Percentiles rank a stretch among this genome's conserved stretches.
phyloP scores from a whole-genome alignment of 148 eudicot species.

The Amaranthus palmeri region DNA sequence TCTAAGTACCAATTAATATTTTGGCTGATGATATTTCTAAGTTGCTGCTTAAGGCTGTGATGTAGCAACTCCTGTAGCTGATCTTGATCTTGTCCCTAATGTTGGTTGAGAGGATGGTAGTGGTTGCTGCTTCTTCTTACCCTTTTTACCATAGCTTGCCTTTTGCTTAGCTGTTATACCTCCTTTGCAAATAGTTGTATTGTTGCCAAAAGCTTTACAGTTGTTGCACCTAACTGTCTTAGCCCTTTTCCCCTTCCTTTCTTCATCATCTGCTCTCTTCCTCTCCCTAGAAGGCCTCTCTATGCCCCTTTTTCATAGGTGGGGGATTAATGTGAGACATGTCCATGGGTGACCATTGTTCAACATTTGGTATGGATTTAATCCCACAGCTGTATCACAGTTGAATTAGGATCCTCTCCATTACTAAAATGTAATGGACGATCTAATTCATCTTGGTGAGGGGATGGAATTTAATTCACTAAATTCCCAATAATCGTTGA shows the following conservation, averaged over 20 bases:
- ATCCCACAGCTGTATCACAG: neutral
- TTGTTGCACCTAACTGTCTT: neutral
- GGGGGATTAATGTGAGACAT: neutral
- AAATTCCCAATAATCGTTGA: no score
- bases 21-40: neutral
- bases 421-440: no score
- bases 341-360: neutral
- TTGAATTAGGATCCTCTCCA: no score
- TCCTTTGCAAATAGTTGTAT: neutral
- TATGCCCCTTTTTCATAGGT: neutral
- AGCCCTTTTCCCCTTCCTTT: neutral
- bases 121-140: neutral
- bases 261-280: neutral
- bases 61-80: neutral
- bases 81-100: neutral
- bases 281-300: neutral
- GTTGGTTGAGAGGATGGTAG: neutral
- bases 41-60: neutral
- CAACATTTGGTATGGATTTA: neutral
- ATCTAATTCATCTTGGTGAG: no score
- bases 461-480: no score
- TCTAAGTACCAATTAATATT: no score
- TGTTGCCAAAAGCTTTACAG: conserved; percentile 1
- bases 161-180: neutral
- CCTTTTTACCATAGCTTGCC: neutral